Evolutionary conservation across 1,284 basidiomycete genomes (phyloP).

Genomic region (Abortiporus biennis): DNA sequence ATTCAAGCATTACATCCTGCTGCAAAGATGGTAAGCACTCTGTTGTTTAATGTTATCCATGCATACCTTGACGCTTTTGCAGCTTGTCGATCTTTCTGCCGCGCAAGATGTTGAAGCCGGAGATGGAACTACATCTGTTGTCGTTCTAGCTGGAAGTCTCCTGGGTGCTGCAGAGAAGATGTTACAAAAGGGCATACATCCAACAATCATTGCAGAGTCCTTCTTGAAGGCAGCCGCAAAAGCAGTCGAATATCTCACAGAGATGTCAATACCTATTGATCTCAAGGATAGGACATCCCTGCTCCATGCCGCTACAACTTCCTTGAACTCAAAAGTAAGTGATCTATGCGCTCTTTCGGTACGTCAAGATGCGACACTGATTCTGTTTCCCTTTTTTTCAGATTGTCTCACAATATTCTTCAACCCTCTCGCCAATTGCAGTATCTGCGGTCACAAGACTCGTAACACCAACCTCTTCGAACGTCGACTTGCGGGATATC

Average conservation of each 20-base stretch:
- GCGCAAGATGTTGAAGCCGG: constrained; percentile 99
- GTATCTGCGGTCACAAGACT: constrained; percentile 93
- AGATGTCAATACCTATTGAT: constrained; percentile 92
- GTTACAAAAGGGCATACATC: constrained; percentile 95
- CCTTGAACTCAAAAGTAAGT: constrained; percentile 89
- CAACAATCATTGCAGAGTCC: constrained; percentile 94
- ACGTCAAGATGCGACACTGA: background rate
- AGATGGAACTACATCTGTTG: constrained; percentile 98
- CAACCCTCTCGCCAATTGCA: constrained; percentile 94
- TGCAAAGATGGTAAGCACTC: constrained; percentile 80
- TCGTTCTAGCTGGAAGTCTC: constrained; percentile 92
- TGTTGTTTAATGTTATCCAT: background rate
- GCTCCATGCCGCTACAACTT: constrained; percentile 91
- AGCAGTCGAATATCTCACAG: constrained; percentile 91
- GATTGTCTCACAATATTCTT: constrained; percentile 99
- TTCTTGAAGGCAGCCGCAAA: constrained; percentile 92
- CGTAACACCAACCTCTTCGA: constrained; percentile 80
- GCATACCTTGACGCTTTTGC: constrained; percentile 9
- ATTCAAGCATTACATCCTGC: constrained; percentile 98
- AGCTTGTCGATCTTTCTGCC: constrained; percentile 96
- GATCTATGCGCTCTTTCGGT: constrained; percentile 5
- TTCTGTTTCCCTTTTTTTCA: constrained; percentile 23
- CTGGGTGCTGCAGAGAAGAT: constrained; percentile 96
- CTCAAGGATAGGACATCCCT: constrained; percentile 85
- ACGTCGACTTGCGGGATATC: constrained; percentile 95